Conservation (phyloP, 1,139 yeast species). For the Yamadazyma dushanensis region DNA sequence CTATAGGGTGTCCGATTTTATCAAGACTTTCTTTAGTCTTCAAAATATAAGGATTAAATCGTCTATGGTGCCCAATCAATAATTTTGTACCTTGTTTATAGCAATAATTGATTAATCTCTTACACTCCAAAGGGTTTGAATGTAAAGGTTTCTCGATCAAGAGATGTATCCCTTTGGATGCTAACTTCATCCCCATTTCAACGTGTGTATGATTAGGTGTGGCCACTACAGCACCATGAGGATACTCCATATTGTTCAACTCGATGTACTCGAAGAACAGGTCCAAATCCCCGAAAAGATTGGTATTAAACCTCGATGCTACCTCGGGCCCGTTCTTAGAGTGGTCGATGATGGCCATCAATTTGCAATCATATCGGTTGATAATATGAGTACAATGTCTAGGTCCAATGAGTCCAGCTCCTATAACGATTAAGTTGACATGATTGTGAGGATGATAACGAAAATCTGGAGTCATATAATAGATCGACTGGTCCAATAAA, state of each 20-base stretch:
- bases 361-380: constrained; percentile 21
- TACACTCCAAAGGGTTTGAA: constrained; percentile 31
- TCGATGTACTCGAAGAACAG: constrained; percentile 32
- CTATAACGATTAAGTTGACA: constrained; percentile 19
- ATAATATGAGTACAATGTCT: constrained; percentile 39
- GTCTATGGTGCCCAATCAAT: constrained; percentile 41
- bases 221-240: constrained; percentile 42
- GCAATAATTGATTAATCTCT: constrained; percentile 28
- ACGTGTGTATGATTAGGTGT: constrained; percentile 45
- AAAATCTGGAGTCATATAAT: background rate
- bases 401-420: constrained; percentile 46
- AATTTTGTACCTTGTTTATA: constrained; percentile 24
- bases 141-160: constrained; percentile 42
- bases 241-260: constrained; percentile 19
- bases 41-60: constrained; percentile 40
- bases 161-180: constrained; percentile 32
- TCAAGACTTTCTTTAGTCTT: constrained; percentile 32
- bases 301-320: constrained; percentile 29
- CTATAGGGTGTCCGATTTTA: constrained; percentile 33
- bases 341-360: constrained; percentile 41
- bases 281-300: constrained; percentile 28
- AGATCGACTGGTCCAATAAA: too few species aligned
- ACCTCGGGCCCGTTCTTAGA: constrained; percentile 39
- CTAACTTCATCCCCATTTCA: constrained; percentile 32
- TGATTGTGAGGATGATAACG: background rate